Evolutionary conservation across 768 basidiomycete species (phyloP).

Genomic region (Clitopilus passeckerianus): DNA sequence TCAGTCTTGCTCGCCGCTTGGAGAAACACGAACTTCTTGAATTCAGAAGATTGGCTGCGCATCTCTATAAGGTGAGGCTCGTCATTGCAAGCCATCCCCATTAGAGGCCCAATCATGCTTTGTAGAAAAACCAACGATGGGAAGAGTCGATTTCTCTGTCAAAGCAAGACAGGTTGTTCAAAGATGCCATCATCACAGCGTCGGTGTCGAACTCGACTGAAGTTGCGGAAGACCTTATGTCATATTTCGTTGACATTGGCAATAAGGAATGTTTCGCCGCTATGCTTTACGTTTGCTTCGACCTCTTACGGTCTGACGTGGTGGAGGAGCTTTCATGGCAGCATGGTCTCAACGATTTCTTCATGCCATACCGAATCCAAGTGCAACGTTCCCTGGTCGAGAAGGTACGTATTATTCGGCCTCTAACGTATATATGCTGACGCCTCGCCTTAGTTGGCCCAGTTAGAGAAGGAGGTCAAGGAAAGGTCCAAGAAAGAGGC

Average conservation of each 20-base stretch:
- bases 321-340: constrained; percentile 97
- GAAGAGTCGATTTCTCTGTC: constrained; percentile 94
- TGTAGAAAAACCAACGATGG: constrained; percentile 90
- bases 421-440: neutral
- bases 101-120: neutral
- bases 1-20: constrained; percentile 76
- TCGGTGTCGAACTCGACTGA: constrained; percentile 80
- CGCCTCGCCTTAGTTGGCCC: constrained; percentile 43
- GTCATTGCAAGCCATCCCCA: neutral
- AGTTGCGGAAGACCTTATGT: constrained; percentile 90
- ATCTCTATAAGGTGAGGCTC: constrained; percentile 80
- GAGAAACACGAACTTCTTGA: constrained; percentile 91
- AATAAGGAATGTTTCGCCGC: constrained; percentile 98
- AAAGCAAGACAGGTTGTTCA: constrained; percentile 96
- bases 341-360: constrained; percentile 93
- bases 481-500: constrained; percentile 84
- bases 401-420: constrained; percentile 39
- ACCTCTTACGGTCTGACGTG: constrained; percentile 87
- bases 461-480: constrained; percentile 84
- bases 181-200: constrained; percentile 93
- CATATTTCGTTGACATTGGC: constrained; percentile 97
- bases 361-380: constrained; percentile 95
- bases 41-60: constrained; percentile 91
- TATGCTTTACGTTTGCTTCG: constrained; percentile 88
- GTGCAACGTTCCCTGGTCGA: constrained; percentile 74